Base-by-base conservation (phyloP, 2,329 filamentous ascomycete genomes). In the Cordyceps farinosa region DNA sequence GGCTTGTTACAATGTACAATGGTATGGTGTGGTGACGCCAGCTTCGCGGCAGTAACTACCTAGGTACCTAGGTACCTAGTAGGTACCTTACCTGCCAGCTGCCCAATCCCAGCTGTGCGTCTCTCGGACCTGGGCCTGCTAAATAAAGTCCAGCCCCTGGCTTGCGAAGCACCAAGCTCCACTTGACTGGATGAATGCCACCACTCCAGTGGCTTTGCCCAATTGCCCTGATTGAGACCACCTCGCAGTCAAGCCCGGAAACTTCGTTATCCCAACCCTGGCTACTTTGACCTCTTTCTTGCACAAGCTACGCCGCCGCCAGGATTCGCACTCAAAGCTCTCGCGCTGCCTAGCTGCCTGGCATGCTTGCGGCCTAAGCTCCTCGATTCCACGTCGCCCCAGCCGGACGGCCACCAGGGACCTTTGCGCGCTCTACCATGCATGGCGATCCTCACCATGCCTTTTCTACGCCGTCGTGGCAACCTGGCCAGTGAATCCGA, bases 401-500 rank as follows among this genome's bases (percentile, higher is more conserved):
- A 58, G 61, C 48, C 54, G 47, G 44, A 59, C 61, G 55, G 55
- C 61, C 54, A 63, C 47, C 48, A 50, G 42, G 54, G 47, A 52
- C 32, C 45, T 59, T 61, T 42, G 38, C 61, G 52, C 40, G 45
- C 44, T 69, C 69, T 73, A 75, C 67, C 72, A 79, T 79, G 77
- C 57, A 61, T 55, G 76, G 66, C 73, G 72, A 69, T 71, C 70
- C 73, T 72, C 72, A 76, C 67, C 70, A 87, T 87, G 84, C 83
- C 84, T 70, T 84, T 87, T 69, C 78, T 86, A 76, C 84, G 84
- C 77, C 84, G 84, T 74, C 83, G 83, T 73, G 84, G 82, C 77
- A 83, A 82, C 70, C 77, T 80, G 79, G 82, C 80, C 76, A 85
- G 81, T 79, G 84, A 87, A 72, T 79, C 78, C 66, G 83, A 86